Evolutionary conservation across 2,329 filamentous ascomycete genomes (phyloP), one percentile per base, ranked within the genome.

Genomic region (Gnomoniopsis smithogilvyi): DNA sequence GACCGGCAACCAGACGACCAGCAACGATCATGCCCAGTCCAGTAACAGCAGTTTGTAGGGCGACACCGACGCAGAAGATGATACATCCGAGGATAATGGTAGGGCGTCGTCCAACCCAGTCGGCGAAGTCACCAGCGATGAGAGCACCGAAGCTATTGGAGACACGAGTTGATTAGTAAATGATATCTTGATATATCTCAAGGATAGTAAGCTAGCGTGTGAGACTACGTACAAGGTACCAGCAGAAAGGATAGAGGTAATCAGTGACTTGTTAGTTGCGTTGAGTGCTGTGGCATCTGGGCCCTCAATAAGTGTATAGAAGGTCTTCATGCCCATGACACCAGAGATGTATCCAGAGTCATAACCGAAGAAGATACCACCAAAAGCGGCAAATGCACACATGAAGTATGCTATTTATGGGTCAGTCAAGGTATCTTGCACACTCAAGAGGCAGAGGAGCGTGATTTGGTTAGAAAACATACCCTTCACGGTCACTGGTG

Each of bases 201-300:
- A n/a, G 12, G 38, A 41, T 41, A n/a, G 15, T 6, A 12, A 41
- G 41, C 4, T 30, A 8, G 4, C 8, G 26, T 8, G 26, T 8
- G 26, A 30, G 8, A 30, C 3, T 19, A 45, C 41, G 17, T 45
- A 45, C 41, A 89, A 89, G 59, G 85, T 87, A 67, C 80, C 78
- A 64, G 77, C 80, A 19, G 86, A 89, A 43, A 90, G 78, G 66
- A 89, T 88, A 36, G 84, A 87, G 61, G 83, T 85, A 68, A 88
- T 87, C 53, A 89, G 63, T 6, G 68, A 70, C 61, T 69, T 68
- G 51, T 65, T 62, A 22, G 65, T 64, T 15, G 67, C 66, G 33
- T 66, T 64, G 43, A 65, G 72, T 14, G 56, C 56, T 4, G 59
- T 61, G 4, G 56, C 59, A 24, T 68, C 71, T 58, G 67, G 68